These are phyloP conservation scores for Cupressus sempervirens DNA, from an alignment of 75 land plant species.

Conservation along the genomic window DNA sequence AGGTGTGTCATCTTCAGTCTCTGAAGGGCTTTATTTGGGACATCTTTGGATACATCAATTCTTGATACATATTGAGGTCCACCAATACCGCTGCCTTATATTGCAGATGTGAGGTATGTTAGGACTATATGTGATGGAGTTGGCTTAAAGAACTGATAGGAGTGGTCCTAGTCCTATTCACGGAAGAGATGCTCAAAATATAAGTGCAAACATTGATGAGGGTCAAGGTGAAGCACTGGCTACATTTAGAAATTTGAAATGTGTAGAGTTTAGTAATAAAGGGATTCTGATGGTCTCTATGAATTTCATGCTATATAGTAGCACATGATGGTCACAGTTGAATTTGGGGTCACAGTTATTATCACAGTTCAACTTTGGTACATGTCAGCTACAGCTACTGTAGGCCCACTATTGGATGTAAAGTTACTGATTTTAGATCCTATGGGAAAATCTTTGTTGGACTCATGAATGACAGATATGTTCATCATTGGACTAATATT, in stretches of 20 bases:
- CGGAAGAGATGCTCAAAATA: background rate
- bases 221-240: slow-evolving; percentile 10
- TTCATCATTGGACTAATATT: no score
- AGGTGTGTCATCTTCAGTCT: slow-evolving; percentile 17
- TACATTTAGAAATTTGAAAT: slow-evolving; percentile 14
- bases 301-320: no score
- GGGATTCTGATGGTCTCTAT: no score
- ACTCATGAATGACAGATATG: no score
- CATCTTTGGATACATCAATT: slow-evolving; percentile 36
- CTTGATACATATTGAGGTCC: slow-evolving; percentile 54
- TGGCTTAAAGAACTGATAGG: slow-evolving; percentile 27
- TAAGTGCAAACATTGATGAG: background rate
- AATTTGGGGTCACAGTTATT: no score
- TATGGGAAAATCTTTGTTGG: no score
- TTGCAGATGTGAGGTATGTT: slow-evolving; percentile 23
- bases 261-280: slow-evolving; percentile 5
- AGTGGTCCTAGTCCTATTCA: slow-evolving; percentile 20
- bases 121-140: slow-evolving; percentile 16
- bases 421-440: no score
- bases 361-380: no score
- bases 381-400: no score
- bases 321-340: no score
- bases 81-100: slow-evolving; percentile 57
- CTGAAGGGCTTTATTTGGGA: slow-evolving; percentile 28
- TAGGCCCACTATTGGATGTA: no score